Percentiles rank a stretch among this genome's conserved stretches.
Conservation (phyloP, 1,284 basidiomycete genomes). For the Kalmanozyma brasiliensis region DNA sequence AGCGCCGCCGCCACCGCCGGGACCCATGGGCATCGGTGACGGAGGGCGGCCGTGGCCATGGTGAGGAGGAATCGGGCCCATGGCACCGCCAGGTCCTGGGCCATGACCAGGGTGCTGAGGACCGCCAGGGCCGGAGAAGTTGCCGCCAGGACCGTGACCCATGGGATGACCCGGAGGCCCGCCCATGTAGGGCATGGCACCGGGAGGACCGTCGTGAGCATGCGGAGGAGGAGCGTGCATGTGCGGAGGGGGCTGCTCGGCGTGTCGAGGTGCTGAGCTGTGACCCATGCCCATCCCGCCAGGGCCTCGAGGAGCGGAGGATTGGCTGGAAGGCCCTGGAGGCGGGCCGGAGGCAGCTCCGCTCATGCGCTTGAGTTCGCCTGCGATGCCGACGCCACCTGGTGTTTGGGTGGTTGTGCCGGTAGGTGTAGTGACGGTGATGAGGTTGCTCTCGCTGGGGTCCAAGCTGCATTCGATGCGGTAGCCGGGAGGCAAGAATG, state of each 20-base stretch:
- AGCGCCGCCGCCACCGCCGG: conserved; percentile 34
- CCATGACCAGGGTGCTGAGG: conserved; percentile 37
- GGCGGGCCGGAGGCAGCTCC: conserved; percentile 23
- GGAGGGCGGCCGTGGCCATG: conserved; percentile 43
- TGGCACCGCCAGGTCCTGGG: conserved; percentile 33
- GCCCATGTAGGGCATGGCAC: conserved; percentile 33
- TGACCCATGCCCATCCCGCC: conserved; percentile 46
- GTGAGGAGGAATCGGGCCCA: conserved; percentile 39
- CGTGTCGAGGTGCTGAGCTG: conserved; percentile 38
- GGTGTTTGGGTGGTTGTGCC: conserved; percentile 77
- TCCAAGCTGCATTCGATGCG: conserved; percentile 85
- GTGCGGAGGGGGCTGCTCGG: conserved; percentile 40
- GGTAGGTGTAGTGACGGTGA: conserved; percentile 92
- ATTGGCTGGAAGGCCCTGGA: conserved; percentile 25
- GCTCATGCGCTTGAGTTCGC: conserved; percentile 65
- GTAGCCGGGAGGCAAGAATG: conserved; percentile 95
- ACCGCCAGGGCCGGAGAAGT: conserved; percentile 35
- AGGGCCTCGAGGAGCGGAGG: conserved; percentile 29
- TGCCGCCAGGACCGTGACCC: conserved; percentile 21
- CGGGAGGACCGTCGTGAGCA: conserved; percentile 30
- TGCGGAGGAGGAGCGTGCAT: conserved; percentile 39
- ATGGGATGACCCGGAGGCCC: conserved; percentile 37
- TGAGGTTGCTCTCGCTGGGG: conserved; percentile 76
- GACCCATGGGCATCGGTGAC: conserved; percentile 46
- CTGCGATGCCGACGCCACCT: conserved; percentile 63